Evolutionary conservation across 495 filamentous ascomycete species (phyloP).

Genomic region (Podospora anserina): DNA sequence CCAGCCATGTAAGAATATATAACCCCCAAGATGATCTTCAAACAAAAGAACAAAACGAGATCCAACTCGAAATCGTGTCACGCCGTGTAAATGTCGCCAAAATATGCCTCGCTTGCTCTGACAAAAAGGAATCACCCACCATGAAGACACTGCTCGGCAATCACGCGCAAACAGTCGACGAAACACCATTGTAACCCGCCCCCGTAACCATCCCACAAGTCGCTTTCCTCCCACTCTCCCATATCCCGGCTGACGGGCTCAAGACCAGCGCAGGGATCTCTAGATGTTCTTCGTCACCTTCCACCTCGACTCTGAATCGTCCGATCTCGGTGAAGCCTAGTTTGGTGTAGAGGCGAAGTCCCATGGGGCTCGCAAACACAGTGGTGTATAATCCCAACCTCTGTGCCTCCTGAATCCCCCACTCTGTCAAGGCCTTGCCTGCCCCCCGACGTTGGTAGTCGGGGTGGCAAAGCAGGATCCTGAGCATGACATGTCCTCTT

Average conservation of each 20-base stretch:
- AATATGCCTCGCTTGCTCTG: background rate
- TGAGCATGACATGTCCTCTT: conserved; percentile 38
- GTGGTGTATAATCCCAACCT: conserved; percentile 23
- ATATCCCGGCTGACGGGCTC: background rate
- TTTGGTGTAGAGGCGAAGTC: conserved; percentile 24
- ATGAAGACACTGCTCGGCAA: background rate
- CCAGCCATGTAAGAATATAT: background rate
- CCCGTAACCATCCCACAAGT: background rate
- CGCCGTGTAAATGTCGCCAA: background rate
- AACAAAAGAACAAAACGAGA: background rate
- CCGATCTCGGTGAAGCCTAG: conserved; percentile 32
- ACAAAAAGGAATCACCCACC: background rate
- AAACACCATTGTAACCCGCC: background rate
- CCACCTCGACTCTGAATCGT: conserved; percentile 27
- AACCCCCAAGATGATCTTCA: too few species aligned
- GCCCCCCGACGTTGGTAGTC: conserved; percentile 49
- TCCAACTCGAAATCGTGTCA: background rate
- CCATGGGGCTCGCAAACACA: conserved; percentile 34
- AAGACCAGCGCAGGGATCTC: conserved; percentile 29
- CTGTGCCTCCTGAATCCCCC: conserved; percentile 42
- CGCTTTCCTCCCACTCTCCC: background rate
- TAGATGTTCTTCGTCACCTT: conserved; percentile 28
- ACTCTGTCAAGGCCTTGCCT: conserved; percentile 47
- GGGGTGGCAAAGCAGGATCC: conserved; percentile 50
- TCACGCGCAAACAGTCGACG: background rate